Evolutionary conservation across 179 eudicot species (phyloP), one percentile per base, ranked within the genome.

Genomic region (Gypsophila paniculata): DNA sequence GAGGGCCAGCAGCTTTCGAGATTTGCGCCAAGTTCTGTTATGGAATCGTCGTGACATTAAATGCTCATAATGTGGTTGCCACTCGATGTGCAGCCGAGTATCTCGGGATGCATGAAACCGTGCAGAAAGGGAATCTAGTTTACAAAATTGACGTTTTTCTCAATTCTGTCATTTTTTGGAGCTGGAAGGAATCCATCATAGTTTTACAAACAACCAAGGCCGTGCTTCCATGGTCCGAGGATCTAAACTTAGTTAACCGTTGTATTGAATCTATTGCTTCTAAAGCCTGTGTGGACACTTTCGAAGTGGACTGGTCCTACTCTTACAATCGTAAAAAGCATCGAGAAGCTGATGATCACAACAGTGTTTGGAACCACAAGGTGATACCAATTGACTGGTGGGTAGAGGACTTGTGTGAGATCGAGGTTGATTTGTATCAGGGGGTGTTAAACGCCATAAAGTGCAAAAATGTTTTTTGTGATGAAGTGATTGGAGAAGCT

Each of bases 101-200:
- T 73, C 86, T 91, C 2, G 99, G 80, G 48, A 92, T 94, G 99
- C 78, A 90, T 32, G 99, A 94, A 75, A 80, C 83, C 6, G 23
- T 90, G 57, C 97, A 94, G 68, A 94, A 94, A 80, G 99, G 99
- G 8, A 94, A 92, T 72, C 92, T 94, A 22, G 80, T 79, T 13
- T 92, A 85, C 85, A 94, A 94, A 69, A 81, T 94, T 34, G 96
- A 92, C 39, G 95, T 84, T 59, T 94, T 94, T 72, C 85, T 94
- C 23, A 87, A 75, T 77, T 84, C 95, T 7, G 81, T 91, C 77
- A 84, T 94, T 44, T 92, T 94, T 21, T 75, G 90, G 11, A 89
- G 97, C 78, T 94, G 99, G 99, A 94, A 94, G 77, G 99, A 94
- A 79, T 94, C 99, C 0, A 87, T 94, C 36, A 83, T 92, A 46